Conservation (phyloP, 192 early-diverging fungal genomes). For the Backusella luteola region DNA sequence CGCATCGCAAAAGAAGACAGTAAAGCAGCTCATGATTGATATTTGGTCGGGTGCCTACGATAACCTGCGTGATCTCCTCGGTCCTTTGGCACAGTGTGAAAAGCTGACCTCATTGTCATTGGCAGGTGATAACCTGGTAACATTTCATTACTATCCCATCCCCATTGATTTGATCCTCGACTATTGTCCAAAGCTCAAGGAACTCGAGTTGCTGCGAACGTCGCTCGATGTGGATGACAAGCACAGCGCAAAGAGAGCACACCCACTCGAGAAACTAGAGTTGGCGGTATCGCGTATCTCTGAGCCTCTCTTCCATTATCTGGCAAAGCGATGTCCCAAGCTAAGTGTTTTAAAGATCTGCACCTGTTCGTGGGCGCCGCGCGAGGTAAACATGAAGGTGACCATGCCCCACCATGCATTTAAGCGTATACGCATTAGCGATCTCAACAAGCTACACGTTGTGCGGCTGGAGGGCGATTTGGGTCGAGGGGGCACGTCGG, state of each 20-base stretch:
- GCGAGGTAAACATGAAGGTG: not conserved
- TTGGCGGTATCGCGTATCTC: not conserved
- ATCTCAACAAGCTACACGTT: not conserved
- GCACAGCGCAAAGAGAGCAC: not conserved
- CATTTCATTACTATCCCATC: not conserved
- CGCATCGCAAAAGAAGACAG: not conserved
- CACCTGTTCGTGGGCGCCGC: not conserved
- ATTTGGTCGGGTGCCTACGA: not conserved
- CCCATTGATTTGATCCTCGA: not conserved
- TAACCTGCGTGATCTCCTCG: not conserved
- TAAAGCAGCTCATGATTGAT: not conserved
- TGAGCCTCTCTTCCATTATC: not conserved
- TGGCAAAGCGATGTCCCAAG: not conserved
- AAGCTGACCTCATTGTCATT: not conserved
- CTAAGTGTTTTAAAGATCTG: not conserved
- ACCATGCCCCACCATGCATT: not conserved
- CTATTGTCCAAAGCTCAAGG: not conserved
- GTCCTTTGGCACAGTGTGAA: not conserved
- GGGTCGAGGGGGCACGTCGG: not conserved
- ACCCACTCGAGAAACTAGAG: not conserved
- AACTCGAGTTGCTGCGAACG: not conserved
- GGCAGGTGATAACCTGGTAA: not conserved
- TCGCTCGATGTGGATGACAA: not conserved
- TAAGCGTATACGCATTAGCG: not conserved
- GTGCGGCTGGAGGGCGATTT: not conserved